Evolutionary conservation across 139 green algal genomes (phyloP), one percentile per base, ranked within the genome.

Genomic region (Coelastrella sp.): DNA sequence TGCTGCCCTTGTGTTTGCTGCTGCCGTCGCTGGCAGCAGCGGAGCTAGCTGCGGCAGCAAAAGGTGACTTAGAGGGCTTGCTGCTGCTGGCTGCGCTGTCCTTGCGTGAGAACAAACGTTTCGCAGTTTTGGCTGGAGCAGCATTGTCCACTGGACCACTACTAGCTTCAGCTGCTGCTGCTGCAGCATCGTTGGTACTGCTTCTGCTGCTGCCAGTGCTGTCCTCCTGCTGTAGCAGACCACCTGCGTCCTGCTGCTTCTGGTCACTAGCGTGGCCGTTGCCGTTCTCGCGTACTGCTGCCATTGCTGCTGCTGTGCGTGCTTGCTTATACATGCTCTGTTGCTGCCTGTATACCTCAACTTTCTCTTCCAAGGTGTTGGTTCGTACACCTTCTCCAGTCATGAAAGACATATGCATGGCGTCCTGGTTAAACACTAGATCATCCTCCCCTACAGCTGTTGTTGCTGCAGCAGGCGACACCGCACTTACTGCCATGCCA

Each of bases 291-390:
- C 23, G 7, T 20, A 64, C 80, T 57, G 58, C 58, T 64, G 14
- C 65, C 10, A 16, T 71, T 77, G 32, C 82, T 78, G 64, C 82
- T 65, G n/a, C n/a, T n/a, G n/a, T n/a, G n/a, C 54, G 54, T 76
- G 61, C 16, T 54, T 56, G 64, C 10, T 68, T 68, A 10, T 10
- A 68, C 10, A 68, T 68, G 61, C 61, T 68, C 22, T 68, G 22
- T 64, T 87, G 82, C 65, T 87, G 82, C 65, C 82, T 32, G 82
- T 78, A 87, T 4, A 3, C 32, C 7, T 87, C 82, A 0, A 87
- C 64, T 32, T 78, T 77, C 14, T 78, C 4, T 14, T 87, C 65
- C 19, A 87, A 7, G 13, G 59, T 61, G 17, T 8, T 56, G 20
- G 65, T 54, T 3, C 65, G 64, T 13, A 87, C 14, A n/a, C 82